phyloP scores from a whole-genome alignment of 306 rosid genomes.

The Alnus glutinosa region DNA sequence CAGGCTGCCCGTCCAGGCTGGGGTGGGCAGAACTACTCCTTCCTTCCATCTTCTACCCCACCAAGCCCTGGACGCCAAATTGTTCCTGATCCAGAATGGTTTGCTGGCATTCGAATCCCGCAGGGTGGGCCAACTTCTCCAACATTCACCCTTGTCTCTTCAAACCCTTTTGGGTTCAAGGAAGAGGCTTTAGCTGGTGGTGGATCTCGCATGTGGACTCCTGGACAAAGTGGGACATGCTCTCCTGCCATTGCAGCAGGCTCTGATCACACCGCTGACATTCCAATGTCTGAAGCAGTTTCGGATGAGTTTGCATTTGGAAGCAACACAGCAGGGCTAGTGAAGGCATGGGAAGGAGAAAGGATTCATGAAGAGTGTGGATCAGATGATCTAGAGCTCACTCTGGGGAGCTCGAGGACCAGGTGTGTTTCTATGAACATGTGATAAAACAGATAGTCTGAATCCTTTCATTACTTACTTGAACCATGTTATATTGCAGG shows the following conservation, averaged over 20 bases:
- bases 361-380: conserved; percentile 73
- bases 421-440: conserved; percentile 45
- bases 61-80: conserved; percentile 80
- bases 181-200: conserved; percentile 62
- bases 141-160: conserved; percentile 73
- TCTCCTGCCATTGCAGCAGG: conserved; percentile 82
- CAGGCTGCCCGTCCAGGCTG: conserved; percentile 48
- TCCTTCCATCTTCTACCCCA: conserved; percentile 76
- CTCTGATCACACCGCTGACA: conserved; percentile 72
- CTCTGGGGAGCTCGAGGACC: conserved; percentile 83
- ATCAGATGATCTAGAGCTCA: conserved; percentile 87
- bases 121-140: conserved; percentile 72
- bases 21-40: conserved; percentile 56
- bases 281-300: conserved; percentile 70
- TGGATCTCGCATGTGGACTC: conserved; percentile 84
- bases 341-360: conserved; percentile 92
- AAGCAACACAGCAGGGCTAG: conserved; percentile 59
- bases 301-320: conserved; percentile 89
- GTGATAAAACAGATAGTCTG: not conserved
- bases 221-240: conserved; percentile 91
- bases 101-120: conserved; percentile 68
- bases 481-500: conserved; percentile 41
- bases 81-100: conserved; percentile 69
- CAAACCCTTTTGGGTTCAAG: conserved; percentile 79
- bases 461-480: conserved; percentile 14